These are phyloP conservation scores for Saturnispora quitensis DNA, from an alignment of 805 yeast genomes.

Conservation along the genomic window DNA sequence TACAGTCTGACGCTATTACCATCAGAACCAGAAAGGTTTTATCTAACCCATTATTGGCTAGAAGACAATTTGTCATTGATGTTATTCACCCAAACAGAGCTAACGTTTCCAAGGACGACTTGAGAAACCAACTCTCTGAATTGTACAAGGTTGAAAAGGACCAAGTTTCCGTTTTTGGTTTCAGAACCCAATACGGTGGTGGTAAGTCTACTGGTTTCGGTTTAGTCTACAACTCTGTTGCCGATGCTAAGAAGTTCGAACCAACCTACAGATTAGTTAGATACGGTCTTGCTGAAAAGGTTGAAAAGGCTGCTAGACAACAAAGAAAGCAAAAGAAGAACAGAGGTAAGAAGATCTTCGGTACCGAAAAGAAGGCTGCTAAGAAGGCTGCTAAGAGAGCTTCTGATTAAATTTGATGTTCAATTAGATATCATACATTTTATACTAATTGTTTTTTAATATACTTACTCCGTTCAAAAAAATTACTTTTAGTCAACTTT, in stretches of 20 bases:
- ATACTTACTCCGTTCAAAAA: constrained; percentile 2
- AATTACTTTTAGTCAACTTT: background rate
- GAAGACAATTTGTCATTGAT: constrained; percentile 99
- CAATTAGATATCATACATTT: constrained; percentile 1
- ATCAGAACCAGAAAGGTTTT: constrained; percentile 99
- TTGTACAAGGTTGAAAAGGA: constrained; percentile 60
- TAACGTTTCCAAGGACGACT: constrained; percentile 98
- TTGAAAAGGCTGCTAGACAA: constrained; percentile 97
- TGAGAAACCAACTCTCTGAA: constrained; percentile 65
- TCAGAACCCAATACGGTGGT: constrained; percentile 99
- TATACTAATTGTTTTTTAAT: constrained; percentile 3
- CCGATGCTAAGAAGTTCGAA: constrained; percentile 97
- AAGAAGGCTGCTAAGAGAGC: constrained; percentile 86
- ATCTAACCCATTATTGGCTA: constrained; percentile 97
- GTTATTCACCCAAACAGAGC: constrained; percentile 99
- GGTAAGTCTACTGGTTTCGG: constrained; percentile 99
- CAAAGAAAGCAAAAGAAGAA: constrained; percentile 99
- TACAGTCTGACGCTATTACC: constrained; percentile 97
- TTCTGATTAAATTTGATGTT: constrained; percentile 50
- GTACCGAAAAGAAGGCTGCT: constrained; percentile 94
- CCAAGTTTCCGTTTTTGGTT: constrained; percentile 89
- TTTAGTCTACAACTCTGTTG: constrained; percentile 94
- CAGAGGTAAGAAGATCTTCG: constrained; percentile 98
- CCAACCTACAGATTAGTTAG: constrained; percentile 99
- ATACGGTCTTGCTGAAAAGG: constrained; percentile 94